Base-by-base conservation (phyloP, 1,139 yeast species). In the Yamadazyma pseudoaaseri region DNA sequence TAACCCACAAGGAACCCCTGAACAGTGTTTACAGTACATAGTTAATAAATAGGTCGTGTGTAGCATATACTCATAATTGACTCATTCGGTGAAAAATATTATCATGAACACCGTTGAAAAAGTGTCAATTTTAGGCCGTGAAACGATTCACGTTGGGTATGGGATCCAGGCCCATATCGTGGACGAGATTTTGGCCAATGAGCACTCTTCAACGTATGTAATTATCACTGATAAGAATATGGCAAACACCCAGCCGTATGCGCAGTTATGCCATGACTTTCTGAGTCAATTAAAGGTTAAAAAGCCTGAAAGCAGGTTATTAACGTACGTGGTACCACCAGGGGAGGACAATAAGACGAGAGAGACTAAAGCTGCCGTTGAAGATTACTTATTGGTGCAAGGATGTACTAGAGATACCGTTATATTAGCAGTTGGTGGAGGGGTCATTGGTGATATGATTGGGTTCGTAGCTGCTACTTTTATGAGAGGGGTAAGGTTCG, bases 401-500 rank as follows among this genome's bases (percentile, higher is more conserved):
- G 95, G 96, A 16, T 94, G 99, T 61, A 92, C 97, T 17, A 77
- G 98, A 62, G 99, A 94, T 56, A 89, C 97, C 3, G 90, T 94
- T 16, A 81, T 94, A 38, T 63, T 94, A 38, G 99, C 99, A 4
- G 79, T 94, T 41, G 99, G 98, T 40, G 99, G 99, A 44, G 99
- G 99, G 48, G 95, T 94, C 34, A 90, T 94, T 62, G 99, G 99
- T 37, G 99, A 94, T 56, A 92, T 94, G 98, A 86, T 92, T 50
- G 99, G 99, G 4, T 94, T 81, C 57, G 97, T 92, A 31, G 98
- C 98, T 13, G 95, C 98, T 18, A 92, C 98, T 4, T 94, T 92
- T 59, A 94, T 94, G 99, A 78, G 99, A 58, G 99, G 99, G 35
- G 96, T 94, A 12, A 76, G 96, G 44, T 86, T 89, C 41, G 81